Evolutionary conservation across 2,329 filamentous ascomycete species (phyloP), one percentile per base, ranked within the genome.

Genomic region (Trichoderma guizhouense): DNA sequence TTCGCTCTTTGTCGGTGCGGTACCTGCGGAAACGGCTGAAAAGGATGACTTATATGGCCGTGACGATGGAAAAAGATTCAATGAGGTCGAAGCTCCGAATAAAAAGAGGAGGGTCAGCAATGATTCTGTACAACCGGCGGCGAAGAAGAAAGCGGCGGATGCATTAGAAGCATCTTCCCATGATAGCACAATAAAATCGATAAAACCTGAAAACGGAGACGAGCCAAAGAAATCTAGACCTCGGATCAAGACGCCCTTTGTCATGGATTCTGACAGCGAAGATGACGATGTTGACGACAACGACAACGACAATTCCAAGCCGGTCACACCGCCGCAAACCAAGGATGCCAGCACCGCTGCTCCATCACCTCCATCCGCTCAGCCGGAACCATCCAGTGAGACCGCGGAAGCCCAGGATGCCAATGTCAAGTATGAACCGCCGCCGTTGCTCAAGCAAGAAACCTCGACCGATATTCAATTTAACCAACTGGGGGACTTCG

Each of bases 241-340:
- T 30, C 76, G 76, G 57, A 76, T 78, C 36, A 79, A 79, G 65
- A 76, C 76, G 4, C 91, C 91, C 0, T 95, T 95, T 75, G 78
- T 94, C 53, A 88, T 92, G 71, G 91, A 94, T 73, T 93, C 92
- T 0, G 88, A 90, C 63, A 87, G 85, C 65, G 89, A 83, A 65
- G 81, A 79, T 14, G 80, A 82, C 14, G 60, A 74, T 8, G 75
- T 76, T 26, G 71, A 32, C 30, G 5, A 32, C 30, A 62, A 75
- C 73, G 53, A 72, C 76, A 76, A 72, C 73, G 72, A 64, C 71
- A 73, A 63, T 53, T 71, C 62, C 74, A 74, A 74, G 71, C 73
- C 65, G 39, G 71, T 57, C 71, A 76, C 61, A 60, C 57, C 69
- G 71, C 72, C 24, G 57, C 73, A 55, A 24, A 5, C 21, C 3